phyloP scores from a whole-genome alignment of 108 stramenopile species.

The Aurantiochytrium sp. region DNA sequence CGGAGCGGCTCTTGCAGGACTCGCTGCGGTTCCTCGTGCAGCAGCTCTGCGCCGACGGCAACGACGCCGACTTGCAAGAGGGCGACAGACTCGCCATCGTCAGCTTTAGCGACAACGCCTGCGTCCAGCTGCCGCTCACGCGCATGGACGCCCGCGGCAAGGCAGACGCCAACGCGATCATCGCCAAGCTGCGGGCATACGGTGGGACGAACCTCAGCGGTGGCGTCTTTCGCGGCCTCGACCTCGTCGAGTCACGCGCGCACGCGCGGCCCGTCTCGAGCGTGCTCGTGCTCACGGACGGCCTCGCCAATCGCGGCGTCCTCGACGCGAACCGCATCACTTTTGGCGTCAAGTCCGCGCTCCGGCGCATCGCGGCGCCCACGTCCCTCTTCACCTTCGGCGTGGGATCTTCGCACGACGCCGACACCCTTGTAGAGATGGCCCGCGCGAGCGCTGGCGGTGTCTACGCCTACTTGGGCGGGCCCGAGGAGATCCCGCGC shows the following conservation, averaged over 20 bases:
- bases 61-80: background rate
- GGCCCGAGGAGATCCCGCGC: background rate
- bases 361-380: background rate
- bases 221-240: background rate
- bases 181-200: background rate
- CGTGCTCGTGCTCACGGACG: slow-evolving; percentile 9
- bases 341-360: background rate
- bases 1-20: background rate
- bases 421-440: background rate
- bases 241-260: background rate
- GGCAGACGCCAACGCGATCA: background rate
- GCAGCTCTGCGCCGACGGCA: background rate
- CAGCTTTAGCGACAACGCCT: slow-evolving; percentile 1
- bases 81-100: background rate
- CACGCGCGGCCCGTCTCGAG: background rate
- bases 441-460: background rate
- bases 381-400: background rate
- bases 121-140: background rate
- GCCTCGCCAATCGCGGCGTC: background rate
- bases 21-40: background rate
- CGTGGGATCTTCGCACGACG: background rate
- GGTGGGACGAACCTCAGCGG: background rate
- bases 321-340: background rate
- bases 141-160: background rate
- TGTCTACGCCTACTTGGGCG: background rate